These are phyloP conservation scores for Larix kaempferi DNA, from an alignment of 75 land plant genomes.

Conservation along the genomic window DNA sequence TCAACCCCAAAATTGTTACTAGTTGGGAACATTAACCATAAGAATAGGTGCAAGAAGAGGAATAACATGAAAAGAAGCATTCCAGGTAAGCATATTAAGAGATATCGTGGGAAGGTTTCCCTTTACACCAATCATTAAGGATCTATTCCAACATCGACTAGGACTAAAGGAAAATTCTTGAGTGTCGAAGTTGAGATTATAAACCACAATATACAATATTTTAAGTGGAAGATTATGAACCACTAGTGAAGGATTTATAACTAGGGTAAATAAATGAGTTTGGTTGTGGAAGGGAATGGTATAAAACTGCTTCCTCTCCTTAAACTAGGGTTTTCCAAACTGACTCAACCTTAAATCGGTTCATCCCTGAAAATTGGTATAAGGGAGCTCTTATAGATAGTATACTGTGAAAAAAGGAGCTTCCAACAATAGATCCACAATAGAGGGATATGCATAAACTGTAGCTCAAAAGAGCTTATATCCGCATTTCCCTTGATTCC, in stretches of 20 bases:
- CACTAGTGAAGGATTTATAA: not conserved
- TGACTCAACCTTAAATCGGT: too few species aligned
- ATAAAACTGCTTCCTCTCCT: not conserved
- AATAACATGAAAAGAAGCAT: not conserved
- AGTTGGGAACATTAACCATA: not conserved
- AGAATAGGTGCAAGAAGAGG: too few species aligned
- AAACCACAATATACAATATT: not conserved
- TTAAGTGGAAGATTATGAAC: not conserved
- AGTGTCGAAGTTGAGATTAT: not conserved
- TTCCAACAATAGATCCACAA: too few species aligned
- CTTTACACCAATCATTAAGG: not conserved
- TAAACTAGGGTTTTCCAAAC: not conserved
- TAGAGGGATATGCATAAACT: too few species aligned
- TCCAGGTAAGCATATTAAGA: not conserved
- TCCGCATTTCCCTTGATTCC: too few species aligned
- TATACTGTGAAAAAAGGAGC: too few species aligned
- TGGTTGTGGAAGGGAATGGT: slow-evolving; percentile 3
- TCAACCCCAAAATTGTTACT: not conserved
- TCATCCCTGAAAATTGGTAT: too few species aligned
- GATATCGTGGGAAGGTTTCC: not conserved
- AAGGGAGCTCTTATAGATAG: too few species aligned
- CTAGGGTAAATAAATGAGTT: slow-evolving; percentile 2
- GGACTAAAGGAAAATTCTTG: not conserved
- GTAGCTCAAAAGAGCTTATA: too few species aligned
- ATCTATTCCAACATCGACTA: slow-evolving; percentile 2